These are phyloP conservation scores for Zoysia matrella DNA, from an alignment of 202 grass and related monocot genomes.

Conservation along the genomic window DNA sequence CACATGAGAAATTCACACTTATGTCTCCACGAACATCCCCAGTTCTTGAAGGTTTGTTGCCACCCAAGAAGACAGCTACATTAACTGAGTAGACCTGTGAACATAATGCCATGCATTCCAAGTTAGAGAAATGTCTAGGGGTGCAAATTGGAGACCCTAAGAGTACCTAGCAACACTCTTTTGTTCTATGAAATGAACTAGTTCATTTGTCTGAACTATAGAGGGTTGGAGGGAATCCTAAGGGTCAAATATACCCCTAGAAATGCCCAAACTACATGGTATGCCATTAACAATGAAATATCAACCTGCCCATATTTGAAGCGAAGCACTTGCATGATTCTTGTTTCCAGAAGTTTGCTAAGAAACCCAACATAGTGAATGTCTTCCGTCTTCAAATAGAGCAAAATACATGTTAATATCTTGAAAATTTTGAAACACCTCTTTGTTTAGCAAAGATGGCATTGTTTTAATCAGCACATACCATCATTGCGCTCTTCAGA, in stretches of 20 bases:
- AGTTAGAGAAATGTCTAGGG: background rate
- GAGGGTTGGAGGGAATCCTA: background rate
- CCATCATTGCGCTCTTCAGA: constrained; percentile 86
- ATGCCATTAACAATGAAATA: constrained; percentile 26
- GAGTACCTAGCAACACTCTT: too few relatives aligned
- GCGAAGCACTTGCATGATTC: constrained; percentile 97
- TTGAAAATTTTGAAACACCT: constrained; percentile 13
- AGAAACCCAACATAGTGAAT: constrained; percentile 97
- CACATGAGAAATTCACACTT: constrained; percentile 98
- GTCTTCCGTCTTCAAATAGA: constrained; percentile 76
- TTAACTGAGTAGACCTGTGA: constrained; percentile 92
- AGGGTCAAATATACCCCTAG: background rate
- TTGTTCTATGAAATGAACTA: background rate
- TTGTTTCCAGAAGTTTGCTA: constrained; percentile 98
- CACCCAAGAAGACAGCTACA: constrained; percentile 94
- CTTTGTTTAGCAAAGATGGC: constrained; percentile 8
- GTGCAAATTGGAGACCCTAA: too few relatives aligned
- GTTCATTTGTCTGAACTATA: background rate
- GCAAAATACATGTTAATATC: constrained; percentile 32
- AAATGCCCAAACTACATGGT: constrained; percentile 19
- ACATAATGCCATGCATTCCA: constrained; percentile 31
- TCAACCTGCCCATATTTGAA: constrained; percentile 98
- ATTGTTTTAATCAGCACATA: constrained; percentile 44
- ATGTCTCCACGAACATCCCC: constrained; percentile 93
- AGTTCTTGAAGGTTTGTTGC: constrained; percentile 97